Evolutionary conservation across 805 yeast genomes (phyloP), one percentile per base, ranked within the genome.

Genomic region (Groenewaldozyma salmanticensis): DNA sequence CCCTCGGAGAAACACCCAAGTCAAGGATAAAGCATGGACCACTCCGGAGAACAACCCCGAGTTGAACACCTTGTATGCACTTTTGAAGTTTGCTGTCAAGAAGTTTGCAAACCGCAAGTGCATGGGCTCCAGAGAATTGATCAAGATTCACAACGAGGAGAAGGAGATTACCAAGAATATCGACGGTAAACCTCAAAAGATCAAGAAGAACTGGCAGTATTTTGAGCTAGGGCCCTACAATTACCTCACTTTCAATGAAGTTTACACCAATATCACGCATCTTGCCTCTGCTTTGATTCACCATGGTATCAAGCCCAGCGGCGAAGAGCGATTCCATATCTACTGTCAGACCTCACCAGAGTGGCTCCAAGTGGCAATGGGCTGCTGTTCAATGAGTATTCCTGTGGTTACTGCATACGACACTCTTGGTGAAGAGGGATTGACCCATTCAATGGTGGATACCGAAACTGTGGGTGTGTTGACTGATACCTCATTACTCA

Each of bases 351-450:
- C 98, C 11, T 82, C 94, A 13, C 80, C 75, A 42, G 77, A 76
- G 57, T 90, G 97, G 97, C 75, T 90, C 85, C 82, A 84, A 65
- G 74, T 84, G 24, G 90, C 77, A 49, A 61, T 85, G 44, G 95
- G 88, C 13, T 72, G 85, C 40, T 75, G 76, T 52, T 68, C 87
- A 39, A 96, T 86, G 62, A 65, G 73, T 38, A 79, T 92, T 45
- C 83, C 97, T 19, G 72, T 82, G 43, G 97, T 87, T 32, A 92
- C 98, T 13, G 97, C 98, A 31, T 92, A 92, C 62, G 96, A 88
- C 61, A 86, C 96, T 33, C 70, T 88, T 50, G 96, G 96, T 43
- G 94, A 86, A 62, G 71, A 72, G 29, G 95, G 95, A 19, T 46
- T 54, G 31, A 81, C 80, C 43, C 94, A 82, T 63, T 87, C 96